Evolutionary conservation across 495 filamentous ascomycete genomes (phyloP), one percentile per base, ranked within the genome.

Genomic region (Neurospora terricola): DNA sequence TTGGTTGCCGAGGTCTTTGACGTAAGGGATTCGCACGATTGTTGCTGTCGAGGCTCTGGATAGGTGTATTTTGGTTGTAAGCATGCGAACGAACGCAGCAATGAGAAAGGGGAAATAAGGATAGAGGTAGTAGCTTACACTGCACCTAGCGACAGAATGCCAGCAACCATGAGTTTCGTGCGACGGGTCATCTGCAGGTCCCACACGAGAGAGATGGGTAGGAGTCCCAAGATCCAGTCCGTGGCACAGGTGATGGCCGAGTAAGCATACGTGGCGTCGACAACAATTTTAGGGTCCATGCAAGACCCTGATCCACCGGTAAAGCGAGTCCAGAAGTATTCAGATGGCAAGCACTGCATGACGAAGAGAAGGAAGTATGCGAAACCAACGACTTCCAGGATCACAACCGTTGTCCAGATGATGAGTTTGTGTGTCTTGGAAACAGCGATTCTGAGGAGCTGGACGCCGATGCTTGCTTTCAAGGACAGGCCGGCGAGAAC

Each of bases 391-490:
- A 84, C 7, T 14, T 78, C 74, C 1, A 80, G 77, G 5, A 78
- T 72, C 14, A 59, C 27, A 39, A 82, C 77, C 2, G 78, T 69
- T 0, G 74, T 40, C 42, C 75, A 76, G 70, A 86, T 81, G 70
- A 83, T 81, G 73, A 76, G 74, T 42, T 79, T 78, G 72, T 87
- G 84, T 12, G 76, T n/a, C n/a, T 68, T 73, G 16, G 76, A 70
- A 18, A 83, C 75, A 34, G 83, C 76, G 21, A 87, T 76, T 54
- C 85, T 81, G 8, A 85, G 80, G 16, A 86, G 78, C 76, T 86
- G 83, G 72, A 81, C 73, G 62, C 78, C 83, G 71, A 87, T 81
- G 40, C 81, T 80, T 39, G 83, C 72, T 14, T 82, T 66, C 8
- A 79, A 71, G 54, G 76, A 76, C 75, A 77, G 83, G 40, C 74